Conservation (phyloP, 2,329 filamentous ascomycete genomes). For the Colletotrichum brevisporum region DNA sequence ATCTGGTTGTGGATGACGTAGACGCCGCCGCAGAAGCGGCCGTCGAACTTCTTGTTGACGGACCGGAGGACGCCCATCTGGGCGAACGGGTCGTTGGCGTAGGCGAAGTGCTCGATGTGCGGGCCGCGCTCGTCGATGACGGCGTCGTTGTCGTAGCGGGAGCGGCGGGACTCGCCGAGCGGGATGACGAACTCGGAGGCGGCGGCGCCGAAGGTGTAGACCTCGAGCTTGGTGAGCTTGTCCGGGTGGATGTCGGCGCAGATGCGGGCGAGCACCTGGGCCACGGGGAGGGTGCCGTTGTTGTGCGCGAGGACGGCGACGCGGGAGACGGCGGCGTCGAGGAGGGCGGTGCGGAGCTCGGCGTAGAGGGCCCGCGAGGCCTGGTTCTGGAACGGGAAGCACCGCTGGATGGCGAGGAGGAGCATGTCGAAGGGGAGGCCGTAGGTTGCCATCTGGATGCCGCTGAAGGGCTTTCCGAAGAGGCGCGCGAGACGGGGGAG, state of each 20-base stretch:
- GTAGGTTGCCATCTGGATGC: constrained; percentile 64
- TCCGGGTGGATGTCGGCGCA: constrained; percentile 54
- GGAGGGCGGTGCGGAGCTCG: constrained; percentile 52
- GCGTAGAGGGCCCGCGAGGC: constrained; percentile 51
- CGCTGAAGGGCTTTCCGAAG: constrained; percentile 59
- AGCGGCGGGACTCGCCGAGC: constrained; percentile 44
- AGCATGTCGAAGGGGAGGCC: constrained; percentile 68
- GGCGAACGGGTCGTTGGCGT: constrained; percentile 54
- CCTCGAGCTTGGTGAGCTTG: constrained; percentile 55
- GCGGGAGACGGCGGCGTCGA: constrained; percentile 50
- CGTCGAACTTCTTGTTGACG: constrained; percentile 52
- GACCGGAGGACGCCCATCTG: constrained; percentile 54
- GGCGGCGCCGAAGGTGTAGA: constrained; percentile 60
- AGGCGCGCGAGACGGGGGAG: constrained; percentile 53
- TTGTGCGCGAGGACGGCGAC: constrained; percentile 58
- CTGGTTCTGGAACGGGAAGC: constrained; percentile 47
- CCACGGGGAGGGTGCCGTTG: constrained; percentile 53
- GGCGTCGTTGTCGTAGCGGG: constrained; percentile 43
- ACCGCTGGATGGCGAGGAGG: constrained; percentile 50
- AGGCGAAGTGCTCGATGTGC: constrained; percentile 55
- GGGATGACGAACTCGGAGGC: constrained; percentile 55
- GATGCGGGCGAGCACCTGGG: constrained; percentile 54
- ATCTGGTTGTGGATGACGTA: constrained; percentile 51
- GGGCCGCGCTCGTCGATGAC: constrained; percentile 42
- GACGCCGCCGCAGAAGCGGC: constrained; percentile 56